Base-by-base conservation (phyloP, 768 basidiomycete species). In the Terana coerulea region DNA sequence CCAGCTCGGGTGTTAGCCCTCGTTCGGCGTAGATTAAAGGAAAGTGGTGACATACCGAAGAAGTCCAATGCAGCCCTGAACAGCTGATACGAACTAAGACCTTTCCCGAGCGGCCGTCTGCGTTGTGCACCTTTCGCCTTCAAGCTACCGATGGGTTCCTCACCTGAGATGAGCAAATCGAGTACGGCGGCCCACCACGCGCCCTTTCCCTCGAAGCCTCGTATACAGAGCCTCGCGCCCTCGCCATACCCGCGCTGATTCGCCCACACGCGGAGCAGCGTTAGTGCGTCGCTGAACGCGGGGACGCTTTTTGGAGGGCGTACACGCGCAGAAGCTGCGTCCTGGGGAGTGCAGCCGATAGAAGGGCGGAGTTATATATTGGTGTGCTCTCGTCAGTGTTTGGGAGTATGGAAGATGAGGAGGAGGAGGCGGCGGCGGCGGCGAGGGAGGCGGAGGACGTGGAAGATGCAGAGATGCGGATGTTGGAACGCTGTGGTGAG, bases 21-120 rank as follows among this genome's bases (percentile, higher is more conserved):
- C 19, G 26, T 0, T 19, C 7, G 15, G 11, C 22, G 3, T n/a
- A 19, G 28, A 4, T 22, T 2, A 5, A 7, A 33, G 9, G 5
- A 8, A 21, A 44, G n/a, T 21, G 11, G 17, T 24, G 2, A 63
- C 85, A 56, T 62, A 93, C 93, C 80, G 21, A 98, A 64, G 61
- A 94, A 86, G 64, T 94, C 90, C 58, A 95, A 69, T 1, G 82
- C 85, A 29, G 88, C 91, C 58, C 87, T 81, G 66, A 98, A 87
- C 25, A 95, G 73, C 63, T 95, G 93, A 69, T 95, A 97, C 19
- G 90, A 89, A 54, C 91, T 94, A 58, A 98, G 64, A 1, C 92
- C 89, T 50, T 77, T 80, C 5, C 91, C 95, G 2, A 95, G 62
- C 0, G 83, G 77, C 61, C 75, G 82, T 48, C 81, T 72, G 47